A percentile compares a stretch with the other conserved stretches of the same genome.
phyloP scores from a whole-genome alignment of 345 rosid genomes.

The Streptanthus diversifolius region DNA sequence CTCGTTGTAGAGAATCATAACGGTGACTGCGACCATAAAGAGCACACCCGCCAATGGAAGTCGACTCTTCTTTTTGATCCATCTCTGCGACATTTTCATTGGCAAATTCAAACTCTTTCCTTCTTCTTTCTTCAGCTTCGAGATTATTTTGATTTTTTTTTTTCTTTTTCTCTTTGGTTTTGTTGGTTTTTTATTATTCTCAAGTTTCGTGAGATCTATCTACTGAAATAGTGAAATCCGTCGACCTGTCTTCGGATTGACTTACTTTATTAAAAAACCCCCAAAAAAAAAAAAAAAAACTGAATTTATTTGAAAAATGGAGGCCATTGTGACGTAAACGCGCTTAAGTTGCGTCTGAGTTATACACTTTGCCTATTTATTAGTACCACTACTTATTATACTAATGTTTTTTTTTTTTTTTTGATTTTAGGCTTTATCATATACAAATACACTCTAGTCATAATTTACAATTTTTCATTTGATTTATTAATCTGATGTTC shows the following conservation, averaged over 20 bases:
- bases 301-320: not conserved
- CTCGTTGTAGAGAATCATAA: constrained; percentile 57
- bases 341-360: not conserved
- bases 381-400: not conserved
- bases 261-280: too few species aligned
- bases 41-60: constrained; percentile 50
- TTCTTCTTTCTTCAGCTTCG: not conserved
- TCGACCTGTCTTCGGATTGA: too few species aligned
- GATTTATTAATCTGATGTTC: too few species aligned
- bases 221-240: too few species aligned
- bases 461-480: too few species aligned
- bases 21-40: constrained; percentile 42
- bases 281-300: too few species aligned
- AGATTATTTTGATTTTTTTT: too few species aligned
- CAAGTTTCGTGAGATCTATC: too few species aligned
- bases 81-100: constrained; percentile 52
- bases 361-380: not conserved
- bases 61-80: constrained; percentile 67
- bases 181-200: too few species aligned
- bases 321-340: not conserved
- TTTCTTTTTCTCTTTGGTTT: too few species aligned
- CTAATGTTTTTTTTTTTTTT: too few species aligned
- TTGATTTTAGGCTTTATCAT: not conserved
- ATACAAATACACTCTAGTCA: not conserved
- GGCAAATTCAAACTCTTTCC: too few species aligned